phyloP scores from a whole-genome alignment of 208 protist genomes.

The Acanthamoeba polyphaga region DNA sequence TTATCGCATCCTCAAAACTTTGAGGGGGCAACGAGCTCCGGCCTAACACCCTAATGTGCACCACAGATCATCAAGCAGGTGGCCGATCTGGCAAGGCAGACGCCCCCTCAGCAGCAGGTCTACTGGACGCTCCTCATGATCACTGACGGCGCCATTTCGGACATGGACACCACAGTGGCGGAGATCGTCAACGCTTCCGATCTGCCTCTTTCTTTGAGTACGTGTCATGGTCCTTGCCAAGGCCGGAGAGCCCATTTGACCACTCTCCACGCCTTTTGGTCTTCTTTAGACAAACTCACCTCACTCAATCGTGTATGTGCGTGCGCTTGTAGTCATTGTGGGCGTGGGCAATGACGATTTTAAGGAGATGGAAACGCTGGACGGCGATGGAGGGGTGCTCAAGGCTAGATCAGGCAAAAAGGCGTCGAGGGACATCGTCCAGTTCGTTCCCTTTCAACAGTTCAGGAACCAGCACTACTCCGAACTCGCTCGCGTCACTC shows the following conservation, averaged over 20 bases:
- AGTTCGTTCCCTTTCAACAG: conserved; percentile 91
- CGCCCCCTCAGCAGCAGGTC: conserved; percentile 1
- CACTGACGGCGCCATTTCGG: conserved; percentile 52
- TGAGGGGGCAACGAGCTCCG: no score
- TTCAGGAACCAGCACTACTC: conserved; percentile 79
- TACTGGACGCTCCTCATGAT: conserved; percentile 60
- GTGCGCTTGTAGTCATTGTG: conserved; percentile 46
- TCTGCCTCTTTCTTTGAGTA: conserved; percentile 34
- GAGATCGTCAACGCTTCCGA: conserved; percentile 51
- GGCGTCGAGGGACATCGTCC: conserved; percentile 88
- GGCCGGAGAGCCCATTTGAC: no score
- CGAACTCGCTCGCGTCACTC: conserved; percentile 70
- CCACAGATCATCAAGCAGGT: conserved; percentile 77
- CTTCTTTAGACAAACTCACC: no score
- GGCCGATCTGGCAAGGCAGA: conserved; percentile 70
- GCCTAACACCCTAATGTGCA: neutral
- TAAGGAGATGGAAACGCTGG: conserved; percentile 67
- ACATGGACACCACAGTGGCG: conserved; percentile 52
- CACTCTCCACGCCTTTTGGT: no score
- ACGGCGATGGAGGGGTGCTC: conserved; percentile 14
- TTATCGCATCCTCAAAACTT: no score
- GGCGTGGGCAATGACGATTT: conserved; percentile 61
- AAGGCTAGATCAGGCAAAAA: neutral
- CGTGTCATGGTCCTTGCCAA: no score
- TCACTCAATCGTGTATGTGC: neutral